A percentile compares a stretch with the other conserved stretches of the same genome.
phyloP scores from a whole-genome alignment of 441 rosid genomes.

The Jatropha multifida region DNA sequence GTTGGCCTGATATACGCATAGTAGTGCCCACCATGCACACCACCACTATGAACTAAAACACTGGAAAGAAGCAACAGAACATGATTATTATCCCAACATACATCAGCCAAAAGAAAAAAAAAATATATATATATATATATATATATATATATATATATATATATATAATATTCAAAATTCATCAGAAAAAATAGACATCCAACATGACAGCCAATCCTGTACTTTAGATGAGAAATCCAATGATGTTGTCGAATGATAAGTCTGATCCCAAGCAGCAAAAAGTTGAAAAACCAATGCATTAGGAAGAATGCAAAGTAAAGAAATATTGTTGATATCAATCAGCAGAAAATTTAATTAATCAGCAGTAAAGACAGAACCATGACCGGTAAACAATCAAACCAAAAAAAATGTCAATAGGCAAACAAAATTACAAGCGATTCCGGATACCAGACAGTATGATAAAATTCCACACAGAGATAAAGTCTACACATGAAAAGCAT shows the following conservation, averaged over 20 bases:
- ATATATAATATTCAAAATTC: too few species aligned
- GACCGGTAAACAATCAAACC: background rate
- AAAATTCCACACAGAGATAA: background rate
- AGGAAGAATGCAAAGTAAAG: background rate
- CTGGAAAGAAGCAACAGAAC: constrained; percentile 34
- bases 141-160: too few species aligned
- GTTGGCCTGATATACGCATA: constrained; percentile 91
- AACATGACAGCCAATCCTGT: background rate
- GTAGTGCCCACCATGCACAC: constrained; percentile 93
- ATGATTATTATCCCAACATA: background rate
- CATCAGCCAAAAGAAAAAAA: background rate
- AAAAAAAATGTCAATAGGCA: background rate
- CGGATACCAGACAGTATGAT: background rate
- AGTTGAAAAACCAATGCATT: background rate
- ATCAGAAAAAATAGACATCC: background rate
- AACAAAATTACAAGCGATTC: background rate
- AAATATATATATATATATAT: too few species aligned
- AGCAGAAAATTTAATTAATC: constrained; percentile 1
- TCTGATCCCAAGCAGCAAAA: background rate
- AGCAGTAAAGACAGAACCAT: background rate
- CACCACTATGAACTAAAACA: constrained; percentile 92
- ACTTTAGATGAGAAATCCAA: background rate
- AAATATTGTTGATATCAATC: background rate
- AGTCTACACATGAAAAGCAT: background rate
- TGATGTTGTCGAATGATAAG: background rate